These are phyloP conservation scores for Oxyria digyna DNA, from an alignment of 148 eudicot genomes.

Conservation along the genomic window DNA sequence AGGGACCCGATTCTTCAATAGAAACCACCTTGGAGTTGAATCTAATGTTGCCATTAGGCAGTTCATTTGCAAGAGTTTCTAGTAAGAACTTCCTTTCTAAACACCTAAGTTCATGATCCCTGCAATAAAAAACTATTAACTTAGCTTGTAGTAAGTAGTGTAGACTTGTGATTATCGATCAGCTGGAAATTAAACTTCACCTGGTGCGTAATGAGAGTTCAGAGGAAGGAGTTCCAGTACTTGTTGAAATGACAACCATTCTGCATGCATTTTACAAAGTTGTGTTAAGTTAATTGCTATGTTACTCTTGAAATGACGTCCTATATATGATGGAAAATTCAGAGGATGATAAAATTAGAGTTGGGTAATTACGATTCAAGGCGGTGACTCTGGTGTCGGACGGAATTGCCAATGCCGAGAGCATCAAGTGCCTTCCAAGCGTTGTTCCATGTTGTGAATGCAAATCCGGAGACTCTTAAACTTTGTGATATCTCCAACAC, in stretches of 20 bases:
- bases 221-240: not conserved
- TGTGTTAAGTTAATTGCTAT: too few relatives aligned
- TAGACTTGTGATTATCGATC: too few relatives aligned
- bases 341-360: too few relatives aligned
- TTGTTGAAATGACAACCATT: not conserved
- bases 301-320: too few relatives aligned
- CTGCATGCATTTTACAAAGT: conserved; percentile 1
- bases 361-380: not conserved
- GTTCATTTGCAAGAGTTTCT: conserved; percentile 38
- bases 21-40: not conserved
- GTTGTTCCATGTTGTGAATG: not conserved
- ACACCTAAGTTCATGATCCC: conserved; percentile 14
- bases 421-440: conserved; percentile 1
- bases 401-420: not conserved
- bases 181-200: not conserved
- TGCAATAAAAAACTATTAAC: not conserved
- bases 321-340: too few relatives aligned
- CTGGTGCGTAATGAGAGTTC: not conserved
- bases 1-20: conserved; percentile 24
- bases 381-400: not conserved
- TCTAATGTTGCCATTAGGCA: conserved; percentile 28
- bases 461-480: not conserved
- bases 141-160: too few relatives aligned
- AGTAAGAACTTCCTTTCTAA: conserved; percentile 26
- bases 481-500: not conserved